These are phyloP conservation scores for Gossypioides kirkii DNA, from an alignment of 345 rosid species.

Conservation along the genomic window DNA sequence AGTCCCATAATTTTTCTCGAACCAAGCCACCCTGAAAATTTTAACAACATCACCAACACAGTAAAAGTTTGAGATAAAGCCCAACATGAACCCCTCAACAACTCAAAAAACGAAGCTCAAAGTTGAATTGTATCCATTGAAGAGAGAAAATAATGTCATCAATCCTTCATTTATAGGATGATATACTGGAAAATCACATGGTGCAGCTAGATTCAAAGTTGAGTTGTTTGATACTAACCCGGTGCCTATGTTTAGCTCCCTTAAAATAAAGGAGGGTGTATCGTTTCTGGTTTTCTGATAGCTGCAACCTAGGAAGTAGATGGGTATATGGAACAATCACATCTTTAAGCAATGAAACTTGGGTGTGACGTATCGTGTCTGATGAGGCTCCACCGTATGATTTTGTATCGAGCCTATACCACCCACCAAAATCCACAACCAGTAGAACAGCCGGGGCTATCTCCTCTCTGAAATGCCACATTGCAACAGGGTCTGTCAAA, in stretches of 20 bases:
- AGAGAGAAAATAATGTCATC: background rate
- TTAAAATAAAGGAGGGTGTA: constrained; percentile 74
- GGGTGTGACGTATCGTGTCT: constrained; percentile 64
- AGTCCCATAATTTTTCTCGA: constrained; percentile 83
- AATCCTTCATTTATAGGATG: background rate
- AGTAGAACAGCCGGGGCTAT: constrained; percentile 77
- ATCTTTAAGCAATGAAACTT: constrained; percentile 93
- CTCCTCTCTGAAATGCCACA: constrained; percentile 92
- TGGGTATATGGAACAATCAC: constrained; percentile 89
- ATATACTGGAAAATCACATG: background rate
- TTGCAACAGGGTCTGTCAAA: constrained; percentile 99
- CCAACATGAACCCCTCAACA: background rate
- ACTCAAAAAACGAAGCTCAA: constrained; percentile 2
- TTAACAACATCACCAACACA: background rate
- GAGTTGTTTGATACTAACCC: constrained; percentile 38
- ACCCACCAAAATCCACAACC: constrained; percentile 98
- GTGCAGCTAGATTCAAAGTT: background rate
- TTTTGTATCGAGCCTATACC: constrained; percentile 80
- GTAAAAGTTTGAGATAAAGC: background rate
- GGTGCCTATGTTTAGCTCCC: constrained; percentile 91
- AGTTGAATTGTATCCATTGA: background rate
- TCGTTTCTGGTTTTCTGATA: constrained; percentile 61
- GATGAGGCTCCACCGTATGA: constrained; percentile 46
- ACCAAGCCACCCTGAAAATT: constrained; percentile 65
- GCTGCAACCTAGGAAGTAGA: constrained; percentile 63